Percentiles rank a stretch among this genome's conserved stretches.
These are phyloP conservation scores for Lactarius sanguifluus DNA, from an alignment of 768 basidiomycete species.

Conservation along the genomic window DNA sequence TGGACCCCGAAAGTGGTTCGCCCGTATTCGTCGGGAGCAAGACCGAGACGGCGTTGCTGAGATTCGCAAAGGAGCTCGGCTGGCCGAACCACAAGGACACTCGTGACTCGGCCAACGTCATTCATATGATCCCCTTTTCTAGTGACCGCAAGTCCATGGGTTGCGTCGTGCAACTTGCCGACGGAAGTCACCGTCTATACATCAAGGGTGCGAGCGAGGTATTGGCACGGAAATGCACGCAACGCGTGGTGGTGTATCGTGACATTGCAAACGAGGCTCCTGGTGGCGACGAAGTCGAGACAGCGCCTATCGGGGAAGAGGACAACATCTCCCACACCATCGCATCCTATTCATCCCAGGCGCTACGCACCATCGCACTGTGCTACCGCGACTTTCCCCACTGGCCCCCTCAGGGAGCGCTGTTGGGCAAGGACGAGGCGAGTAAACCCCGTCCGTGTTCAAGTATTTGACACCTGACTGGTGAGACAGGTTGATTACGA, in stretches of 20 bases:
- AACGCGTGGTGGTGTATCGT: conserved; percentile 64
- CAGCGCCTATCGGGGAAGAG: conserved; percentile 59
- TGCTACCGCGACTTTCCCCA: conserved; percentile 85
- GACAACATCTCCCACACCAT: conserved; percentile 91
- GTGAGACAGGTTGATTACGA: conserved; percentile 60
- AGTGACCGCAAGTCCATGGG: conserved; percentile 95
- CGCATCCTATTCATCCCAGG: conserved; percentile 97
- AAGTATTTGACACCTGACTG: conserved; percentile 19
- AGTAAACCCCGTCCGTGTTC: conserved; percentile 25
- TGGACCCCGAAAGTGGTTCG: conserved; percentile 57
- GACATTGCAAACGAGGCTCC: conserved; percentile 34
- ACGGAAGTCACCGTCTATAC: conserved; percentile 64
- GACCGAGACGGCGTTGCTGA: conserved; percentile 92
- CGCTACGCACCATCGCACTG: conserved; percentile 88
- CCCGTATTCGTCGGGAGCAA: conserved; percentile 83
- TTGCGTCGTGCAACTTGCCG: conserved; percentile 65
- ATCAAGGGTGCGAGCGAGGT: conserved; percentile 96
- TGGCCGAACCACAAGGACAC: conserved; percentile 73
- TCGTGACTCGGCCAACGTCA: conserved; percentile 56
- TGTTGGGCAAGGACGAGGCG: conserved; percentile 54
- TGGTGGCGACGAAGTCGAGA: conserved; percentile 45
- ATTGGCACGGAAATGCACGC: conserved; percentile 76
- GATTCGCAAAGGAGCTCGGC: conserved; percentile 75
- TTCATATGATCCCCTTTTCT: conserved; percentile 59
- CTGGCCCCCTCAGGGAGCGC: conserved; percentile 72